Base-by-base conservation (phyloP, 2,329 filamentous ascomycete genomes). In the Aureobasidium sp. region DNA sequence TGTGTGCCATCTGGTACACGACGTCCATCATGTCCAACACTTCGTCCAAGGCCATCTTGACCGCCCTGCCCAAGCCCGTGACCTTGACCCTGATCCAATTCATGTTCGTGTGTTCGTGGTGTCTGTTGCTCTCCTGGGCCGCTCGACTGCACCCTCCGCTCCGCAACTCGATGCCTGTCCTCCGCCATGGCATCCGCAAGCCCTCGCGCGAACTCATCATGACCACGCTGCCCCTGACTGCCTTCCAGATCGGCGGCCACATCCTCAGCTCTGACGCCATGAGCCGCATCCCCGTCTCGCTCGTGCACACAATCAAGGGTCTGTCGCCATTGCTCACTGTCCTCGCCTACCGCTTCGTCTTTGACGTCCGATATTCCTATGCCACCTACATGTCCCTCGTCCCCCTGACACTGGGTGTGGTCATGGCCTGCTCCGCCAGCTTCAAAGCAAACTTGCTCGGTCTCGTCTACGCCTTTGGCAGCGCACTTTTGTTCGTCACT, bases 261-360 rank as follows among this genome's bases (percentile, higher is more conserved):
- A 86, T 98, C 35, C 76, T 97, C 39, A 95, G 88, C 68, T 95
- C 91, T 5, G 93, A 90, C 59, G 91, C 93, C 24, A 98, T 91
- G 27, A 86, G 89, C 47, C 88, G 90, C 67, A 97, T 98, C 52
- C 91, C 93, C 0, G 93, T 98, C 1, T 97, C 93, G 6, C 79
- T 98, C 30, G 93, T 98, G 3, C 93, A 98, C 70, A 98, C 93
- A 1, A 97, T 98, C 72, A 98, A 98, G 73, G 93, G 93, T 6
- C 81, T 98, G 22, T 97, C 91, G 2, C 93, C 93, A 3, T 76
- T 98, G 6, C 94, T 98, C 68, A 98, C 93, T 0, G 93, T 98
- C 37, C 70, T 95, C 53, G 93, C 93, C 49, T 98, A 98, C 67
- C 84, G 93, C 51, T 71, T 95, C 59, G 78, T 96, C 65, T 95